Evolutionary conservation across 108 stramenopile species (phyloP).

Genomic region (Nannochloropsis oceanica): DNA sequence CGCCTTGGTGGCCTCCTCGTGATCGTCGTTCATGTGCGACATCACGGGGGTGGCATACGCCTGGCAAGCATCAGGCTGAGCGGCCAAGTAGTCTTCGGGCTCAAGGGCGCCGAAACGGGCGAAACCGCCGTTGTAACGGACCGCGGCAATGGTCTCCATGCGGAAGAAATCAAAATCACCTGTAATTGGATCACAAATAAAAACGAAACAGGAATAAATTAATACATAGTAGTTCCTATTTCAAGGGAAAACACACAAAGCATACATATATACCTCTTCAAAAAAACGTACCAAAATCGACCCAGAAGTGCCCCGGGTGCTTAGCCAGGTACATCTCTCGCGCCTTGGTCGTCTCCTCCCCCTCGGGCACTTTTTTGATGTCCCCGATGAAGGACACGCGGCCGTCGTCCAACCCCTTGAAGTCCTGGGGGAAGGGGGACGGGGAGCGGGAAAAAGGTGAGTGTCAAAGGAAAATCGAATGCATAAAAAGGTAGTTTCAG

Average conservation of each 20-base stretch:
- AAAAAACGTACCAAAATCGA: conserved; percentile 59
- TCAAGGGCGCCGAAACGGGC: conserved; percentile 68
- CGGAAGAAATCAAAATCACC: conserved; percentile 68
- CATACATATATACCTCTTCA: too few species aligned
- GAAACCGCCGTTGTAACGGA: conserved; percentile 88
- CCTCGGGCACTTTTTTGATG: conserved; percentile 41
- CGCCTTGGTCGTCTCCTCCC: conserved; percentile 28
- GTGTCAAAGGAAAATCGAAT: not conserved
- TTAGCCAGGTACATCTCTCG: conserved; percentile 61
- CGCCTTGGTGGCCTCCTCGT: conserved; percentile 57
- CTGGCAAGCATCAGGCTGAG: conserved; percentile 60
- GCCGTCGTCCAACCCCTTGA: conserved; percentile 81
- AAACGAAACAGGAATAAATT: too few species aligned
- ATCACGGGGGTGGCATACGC: conserved; percentile 60
- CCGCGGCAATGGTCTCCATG: conserved; percentile 57
- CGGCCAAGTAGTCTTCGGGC: conserved; percentile 57
- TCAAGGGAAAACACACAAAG: too few species aligned
- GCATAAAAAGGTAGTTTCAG: too few species aligned
- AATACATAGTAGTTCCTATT: too few species aligned
- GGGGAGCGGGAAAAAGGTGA: not conserved
- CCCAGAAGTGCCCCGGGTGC: conserved; percentile 82
- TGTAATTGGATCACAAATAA: not conserved
- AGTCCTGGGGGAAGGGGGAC: not conserved
- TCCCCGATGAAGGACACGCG: conserved; percentile 81
- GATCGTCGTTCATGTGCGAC: conserved; percentile 92